Conservation (phyloP, 169 alveolate species). For the Theileria parva region DNA sequence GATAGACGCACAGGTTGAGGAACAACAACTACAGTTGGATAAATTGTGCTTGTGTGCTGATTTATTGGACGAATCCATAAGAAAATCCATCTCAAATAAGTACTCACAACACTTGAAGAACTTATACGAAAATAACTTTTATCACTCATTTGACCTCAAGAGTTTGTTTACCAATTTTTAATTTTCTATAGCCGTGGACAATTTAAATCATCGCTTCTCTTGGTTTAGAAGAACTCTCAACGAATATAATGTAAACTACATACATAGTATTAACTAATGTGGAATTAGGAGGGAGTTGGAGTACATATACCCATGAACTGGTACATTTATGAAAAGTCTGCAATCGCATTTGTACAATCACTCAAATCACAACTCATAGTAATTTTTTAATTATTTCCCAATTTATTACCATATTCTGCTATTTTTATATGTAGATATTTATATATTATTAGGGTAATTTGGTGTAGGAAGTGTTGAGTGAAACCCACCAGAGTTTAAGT, state of each 20-base stretch:
- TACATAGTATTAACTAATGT: not conserved
- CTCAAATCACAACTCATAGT: conserved; percentile 33
- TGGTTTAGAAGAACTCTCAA: conserved; percentile 58
- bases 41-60: conserved; percentile 60
- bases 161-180: conserved; percentile 9
- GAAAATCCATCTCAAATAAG: conserved; percentile 42
- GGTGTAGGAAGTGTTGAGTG: conserved; percentile 18
- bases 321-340: conserved; percentile 38
- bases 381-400: not conserved
- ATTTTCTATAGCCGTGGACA: conserved; percentile 33
- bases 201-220: conserved; percentile 49
- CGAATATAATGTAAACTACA: conserved; percentile 36
- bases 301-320: conserved; percentile 41
- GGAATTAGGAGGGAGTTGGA: conserved; percentile 20
- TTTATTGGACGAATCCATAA: conserved; percentile 35
- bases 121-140: conserved; percentile 41
- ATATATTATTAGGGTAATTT: no score
- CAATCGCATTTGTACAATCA: conserved; percentile 36
- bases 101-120: conserved; percentile 27
- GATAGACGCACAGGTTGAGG: conserved; percentile 15
- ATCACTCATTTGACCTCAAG: conserved; percentile 42
- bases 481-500: conserved; percentile 14
- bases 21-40: conserved; percentile 20
- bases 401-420: not conserved
- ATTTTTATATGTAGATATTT: no score